A percentile compares a stretch with the other conserved stretches of the same genome.
Evolutionary conservation across 306 rosid genomes (phyloP).

Genomic region (Pterocarpus santalinus): DNA sequence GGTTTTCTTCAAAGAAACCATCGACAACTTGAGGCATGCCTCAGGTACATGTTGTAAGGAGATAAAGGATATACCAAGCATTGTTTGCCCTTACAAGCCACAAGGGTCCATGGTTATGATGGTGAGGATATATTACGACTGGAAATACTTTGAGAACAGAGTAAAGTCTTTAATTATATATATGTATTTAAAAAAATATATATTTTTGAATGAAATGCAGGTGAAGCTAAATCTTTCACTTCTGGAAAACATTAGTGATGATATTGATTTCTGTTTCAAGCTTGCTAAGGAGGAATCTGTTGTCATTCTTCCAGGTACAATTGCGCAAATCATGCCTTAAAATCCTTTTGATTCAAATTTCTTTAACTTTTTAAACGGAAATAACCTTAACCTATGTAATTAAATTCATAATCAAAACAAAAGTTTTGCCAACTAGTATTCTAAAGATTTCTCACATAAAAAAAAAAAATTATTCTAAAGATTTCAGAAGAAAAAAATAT

Average conservation of each 20-base stretch:
- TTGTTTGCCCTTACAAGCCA: slow-evolving; percentile 75
- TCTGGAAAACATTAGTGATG: slow-evolving; percentile 74
- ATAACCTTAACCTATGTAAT: no score
- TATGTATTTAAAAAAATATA: neutral
- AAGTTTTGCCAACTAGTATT: no score
- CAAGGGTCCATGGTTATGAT: slow-evolving; percentile 95
- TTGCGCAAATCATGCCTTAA: neutral
- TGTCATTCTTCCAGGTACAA: slow-evolving; percentile 92
- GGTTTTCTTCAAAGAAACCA: slow-evolving; percentile 76
- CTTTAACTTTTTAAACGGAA: no score
- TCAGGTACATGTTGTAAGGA: slow-evolving; percentile 71
- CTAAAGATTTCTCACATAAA: no score
- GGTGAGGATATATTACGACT: slow-evolving; percentile 62
- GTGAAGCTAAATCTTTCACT: slow-evolving; percentile 64
- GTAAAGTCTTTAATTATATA: neutral
- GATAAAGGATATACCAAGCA: slow-evolving; percentile 73
- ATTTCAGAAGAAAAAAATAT: no score
- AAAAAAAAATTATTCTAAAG: no score
- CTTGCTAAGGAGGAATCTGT: slow-evolving; percentile 95
- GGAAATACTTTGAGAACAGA: slow-evolving; percentile 7
- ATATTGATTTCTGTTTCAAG: slow-evolving; percentile 95
- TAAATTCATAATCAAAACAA: no score
- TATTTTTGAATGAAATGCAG: slow-evolving; percentile 50
- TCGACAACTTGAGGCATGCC: slow-evolving; percentile 65
- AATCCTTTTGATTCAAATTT: no score